These are phyloP conservation scores for Aquanectria penicillioides DNA, from an alignment of 2,329 filamentous ascomycete genomes.

Conservation along the genomic window DNA sequence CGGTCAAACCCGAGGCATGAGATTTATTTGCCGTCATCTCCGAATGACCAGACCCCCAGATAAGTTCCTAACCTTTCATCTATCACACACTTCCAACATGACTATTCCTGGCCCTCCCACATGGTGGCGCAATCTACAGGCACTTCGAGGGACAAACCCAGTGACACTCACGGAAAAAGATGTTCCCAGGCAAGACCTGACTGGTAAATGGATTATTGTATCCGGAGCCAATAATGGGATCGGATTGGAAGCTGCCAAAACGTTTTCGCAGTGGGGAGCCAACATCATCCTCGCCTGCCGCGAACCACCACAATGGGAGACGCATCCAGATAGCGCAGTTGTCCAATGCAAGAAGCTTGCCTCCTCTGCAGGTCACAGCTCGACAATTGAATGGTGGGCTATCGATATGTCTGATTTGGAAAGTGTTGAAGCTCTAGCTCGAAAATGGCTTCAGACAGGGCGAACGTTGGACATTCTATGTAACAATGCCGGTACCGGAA, in stretches of 20 bases:
- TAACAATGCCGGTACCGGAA: conserved; percentile 1
- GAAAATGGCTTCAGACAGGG: not conserved
- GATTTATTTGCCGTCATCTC: no score
- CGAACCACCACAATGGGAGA: conserved; percentile 5
- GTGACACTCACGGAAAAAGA: not conserved
- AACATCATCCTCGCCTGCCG: conserved; percentile 13
- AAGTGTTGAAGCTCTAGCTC: not conserved
- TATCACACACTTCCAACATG: no score
- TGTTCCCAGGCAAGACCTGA: conserved; percentile 1
- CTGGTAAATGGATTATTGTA: conserved; percentile 11
- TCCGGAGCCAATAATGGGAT: conserved; percentile 15
- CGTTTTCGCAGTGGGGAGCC: conserved; percentile 4
- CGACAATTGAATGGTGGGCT: conserved; percentile 13
- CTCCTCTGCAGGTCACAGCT: not conserved
- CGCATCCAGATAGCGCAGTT: not conserved
- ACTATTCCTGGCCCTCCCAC: no score
- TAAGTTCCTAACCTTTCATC: no score
- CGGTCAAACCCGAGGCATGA: no score
- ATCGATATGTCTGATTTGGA: conserved; percentile 5
- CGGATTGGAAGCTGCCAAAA: conserved; percentile 12
- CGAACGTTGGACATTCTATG: conserved; percentile 1
- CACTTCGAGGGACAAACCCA: not conserved
- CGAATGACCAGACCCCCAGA: no score
- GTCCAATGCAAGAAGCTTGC: not conserved
- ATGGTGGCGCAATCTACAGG: not conserved